Base-by-base conservation (phyloP, 768 basidiomycete genomes). In the Suillus subaureus region DNA sequence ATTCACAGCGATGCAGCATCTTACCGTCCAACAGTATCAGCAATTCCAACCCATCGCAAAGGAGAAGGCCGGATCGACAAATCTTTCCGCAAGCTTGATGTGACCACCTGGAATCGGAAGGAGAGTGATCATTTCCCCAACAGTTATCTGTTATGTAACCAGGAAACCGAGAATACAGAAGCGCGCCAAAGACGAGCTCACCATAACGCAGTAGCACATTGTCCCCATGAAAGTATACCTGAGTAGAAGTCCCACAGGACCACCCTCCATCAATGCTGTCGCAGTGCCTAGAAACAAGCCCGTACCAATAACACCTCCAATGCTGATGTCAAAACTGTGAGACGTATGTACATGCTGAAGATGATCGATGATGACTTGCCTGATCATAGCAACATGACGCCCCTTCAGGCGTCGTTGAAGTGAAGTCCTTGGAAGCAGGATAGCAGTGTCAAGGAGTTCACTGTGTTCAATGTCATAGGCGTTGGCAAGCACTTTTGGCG, bases 1-100 rank as follows among this genome's bases (percentile, higher is more conserved):
- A 26, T 51, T 51, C 23, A 51, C 26, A 16, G 15, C 26, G 13
- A 51, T 51, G 13, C 5, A 0, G 15, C 15, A 26, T 51, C 49
- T 51, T 26, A 51, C 49, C 49, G 49, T 51, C 49, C 49, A 51
- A 51, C 49, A 51, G 49, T 51, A 51, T 26, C 49, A 51, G 23
- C 49, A 51, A 51, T 51, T 51, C 49, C 49, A 51, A 51, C 49
- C 49, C 49, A 51, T 51, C 6, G 49, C 49, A 26, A 51, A 51
- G 23, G 49, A 51, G 49, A 51, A 51, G 23, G 49, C 23, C 8
- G 49, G 49, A 26, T 51, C 49, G 6, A 51, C 49, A 51, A 51
- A 51, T 51, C 49, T 51, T 51, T 26, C 49, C 15, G 49, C 26
- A 26, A 26, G 49, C 15, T 3, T 51, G 23, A 51, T 26, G 15